phyloP scores from a whole-genome alignment of 352 stramenopile genomes.

The Sclerospora graminicola region DNA sequence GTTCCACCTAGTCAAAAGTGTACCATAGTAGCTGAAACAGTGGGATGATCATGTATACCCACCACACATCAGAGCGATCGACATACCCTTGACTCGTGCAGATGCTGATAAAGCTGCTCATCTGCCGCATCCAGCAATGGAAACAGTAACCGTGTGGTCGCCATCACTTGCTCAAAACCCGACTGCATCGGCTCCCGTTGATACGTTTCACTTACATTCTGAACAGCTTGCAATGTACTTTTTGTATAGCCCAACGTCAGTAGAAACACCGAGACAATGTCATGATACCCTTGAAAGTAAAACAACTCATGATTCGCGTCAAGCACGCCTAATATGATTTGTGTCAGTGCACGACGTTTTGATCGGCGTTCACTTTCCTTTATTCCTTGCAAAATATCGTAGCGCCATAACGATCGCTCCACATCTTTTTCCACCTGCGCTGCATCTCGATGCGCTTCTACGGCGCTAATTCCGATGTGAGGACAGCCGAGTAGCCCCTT shows the following conservation, averaged over 20 bases:
- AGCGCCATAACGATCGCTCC: constrained; percentile 79
- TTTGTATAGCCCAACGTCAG: constrained; percentile 73
- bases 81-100: constrained; percentile 53
- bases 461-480: constrained; percentile 2
- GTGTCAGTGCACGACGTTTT: constrained; percentile 51
- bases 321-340: constrained; percentile 50
- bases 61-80: not conserved
- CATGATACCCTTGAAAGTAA: constrained; percentile 91
- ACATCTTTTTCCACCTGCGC: constrained; percentile 76
- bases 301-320: constrained; percentile 39
- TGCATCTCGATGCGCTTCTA: constrained; percentile 42
- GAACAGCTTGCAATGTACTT: constrained; percentile 44
- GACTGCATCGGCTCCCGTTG: constrained; percentile 82
- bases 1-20: constrained; percentile 66
- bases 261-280: constrained; percentile 84
- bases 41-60: not conserved
- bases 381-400: constrained; percentile 49
- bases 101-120: constrained; percentile 43
- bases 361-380: constrained; percentile 48
- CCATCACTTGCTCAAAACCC: constrained; percentile 77
- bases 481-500: constrained; percentile 3
- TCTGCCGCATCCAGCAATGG: constrained; percentile 58
- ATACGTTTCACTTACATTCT: constrained; percentile 73
- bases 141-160: constrained; percentile 54
- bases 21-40: constrained; percentile 11